Base-by-base conservation (phyloP, 2,329 filamentous ascomycete genomes). In the Thermoascus crustaceus region DNA sequence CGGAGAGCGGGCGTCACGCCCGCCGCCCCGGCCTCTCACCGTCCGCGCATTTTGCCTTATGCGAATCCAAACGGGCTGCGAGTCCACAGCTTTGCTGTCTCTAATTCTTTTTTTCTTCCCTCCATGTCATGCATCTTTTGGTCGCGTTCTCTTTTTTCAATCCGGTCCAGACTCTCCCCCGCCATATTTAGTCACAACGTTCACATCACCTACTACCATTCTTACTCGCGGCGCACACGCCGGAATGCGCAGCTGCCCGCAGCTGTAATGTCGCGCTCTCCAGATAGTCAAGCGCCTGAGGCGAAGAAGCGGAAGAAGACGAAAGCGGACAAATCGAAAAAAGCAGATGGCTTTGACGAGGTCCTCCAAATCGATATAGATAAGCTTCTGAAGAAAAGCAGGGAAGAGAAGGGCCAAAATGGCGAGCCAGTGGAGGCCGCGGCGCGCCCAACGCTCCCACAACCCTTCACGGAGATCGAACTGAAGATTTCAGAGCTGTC, bases 401-500 rank as follows among this genome's bases (percentile, higher is more conserved):
- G 43, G 33, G 47, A 46, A 11, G 45, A 45, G 13, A 41, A 46
- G 16, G 45, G 52, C 9, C 44, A 44, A 23, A 53, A 57, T 5
- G 30, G 40, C 30, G 54, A 56, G 3, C 43, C 47, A 4, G 50
- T 45, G 3, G 53, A 55, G 1, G 44, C 45, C 3, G 40, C 51
- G 11, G 33, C 41, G 18, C 40, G 45, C 17, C 39, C 46, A n/a
- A 37, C 41, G 14, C 46, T 87, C 2, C 82, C 84, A 1, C 75
- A 80, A 45, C 69, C 69, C 24, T 82, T 82, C 40, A 73, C 77
- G 4, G 85, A 94, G 56, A 76, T 91, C 25, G 80, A 94, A 35
- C 75, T 96, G 25, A 78, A 82, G n/a, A 80, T 96, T 39, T 61
- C 78, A 5, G 77, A 84, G 46, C 70, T 96, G 21, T 94, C 89